phyloP scores from a whole-genome alignment of 805 yeast genomes.

The Isabelozyma rhagii region DNA sequence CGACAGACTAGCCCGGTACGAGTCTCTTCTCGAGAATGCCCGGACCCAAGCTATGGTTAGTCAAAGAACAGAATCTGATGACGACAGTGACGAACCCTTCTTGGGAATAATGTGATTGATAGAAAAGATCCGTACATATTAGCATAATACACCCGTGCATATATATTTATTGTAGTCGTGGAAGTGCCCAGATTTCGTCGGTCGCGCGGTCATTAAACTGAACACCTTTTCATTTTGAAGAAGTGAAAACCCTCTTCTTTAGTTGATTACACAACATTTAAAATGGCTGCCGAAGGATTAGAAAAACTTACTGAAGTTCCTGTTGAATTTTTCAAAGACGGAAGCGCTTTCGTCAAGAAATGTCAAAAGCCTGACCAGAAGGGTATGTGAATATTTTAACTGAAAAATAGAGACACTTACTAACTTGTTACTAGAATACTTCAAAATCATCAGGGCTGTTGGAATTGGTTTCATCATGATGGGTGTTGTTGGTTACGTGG shows the following conservation, averaged over 20 bases:
- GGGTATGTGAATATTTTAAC: constrained; percentile 42
- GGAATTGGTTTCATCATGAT: constrained; percentile 96
- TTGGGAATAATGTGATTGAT: constrained; percentile 22
- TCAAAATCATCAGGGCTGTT: constrained; percentile 88
- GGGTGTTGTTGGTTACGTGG: constrained; percentile 96
- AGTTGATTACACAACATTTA: neutral
- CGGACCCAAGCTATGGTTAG: constrained; percentile 20
- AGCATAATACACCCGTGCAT: neutral
- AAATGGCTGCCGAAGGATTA: constrained; percentile 54
- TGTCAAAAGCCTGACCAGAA: constrained; percentile 91
- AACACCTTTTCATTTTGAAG: neutral
- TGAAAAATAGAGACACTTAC: constrained; percentile 1
- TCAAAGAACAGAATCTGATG: constrained; percentile 20
- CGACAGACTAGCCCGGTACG: constrained; percentile 15
- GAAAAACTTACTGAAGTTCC: constrained; percentile 85
- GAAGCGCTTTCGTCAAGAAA: constrained; percentile 80
- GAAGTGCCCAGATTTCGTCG: neutral
- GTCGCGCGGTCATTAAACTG: neutral
- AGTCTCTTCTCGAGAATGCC: constrained; percentile 18
- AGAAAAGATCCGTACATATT: constrained; percentile 3
- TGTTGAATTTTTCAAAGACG: constrained; percentile 86
- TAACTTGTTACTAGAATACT: constrained; percentile 55
- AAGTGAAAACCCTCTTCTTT: neutral
- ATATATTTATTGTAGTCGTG: no score
- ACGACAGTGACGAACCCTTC: constrained; percentile 25